phyloP scores from a whole-genome alignment of 768 basidiomycete genomes.

The Lentinula lateritia region DNA sequence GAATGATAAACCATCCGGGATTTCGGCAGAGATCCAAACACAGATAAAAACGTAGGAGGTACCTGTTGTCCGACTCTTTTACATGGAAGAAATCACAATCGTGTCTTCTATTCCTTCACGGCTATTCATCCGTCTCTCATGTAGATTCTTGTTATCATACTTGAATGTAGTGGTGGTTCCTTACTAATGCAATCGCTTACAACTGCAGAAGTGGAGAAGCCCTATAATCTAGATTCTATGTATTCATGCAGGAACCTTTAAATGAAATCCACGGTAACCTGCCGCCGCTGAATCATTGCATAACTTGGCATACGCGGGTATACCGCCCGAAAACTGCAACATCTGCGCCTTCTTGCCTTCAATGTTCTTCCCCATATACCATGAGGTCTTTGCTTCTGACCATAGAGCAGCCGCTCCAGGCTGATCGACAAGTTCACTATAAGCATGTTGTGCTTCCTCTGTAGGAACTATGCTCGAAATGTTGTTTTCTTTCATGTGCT shows the following conservation, averaged over 20 bases:
- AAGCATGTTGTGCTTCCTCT: background rate
- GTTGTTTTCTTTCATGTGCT: constrained; percentile 10
- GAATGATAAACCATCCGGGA: background rate
- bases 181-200: too few species aligned
- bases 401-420: background rate
- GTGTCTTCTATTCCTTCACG: too few species aligned
- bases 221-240: too few species aligned
- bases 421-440: background rate
- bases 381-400: constrained; percentile 6
- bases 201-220: too few species aligned
- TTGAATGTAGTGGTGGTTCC: too few species aligned
- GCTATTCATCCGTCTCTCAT: too few species aligned
- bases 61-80: too few species aligned
- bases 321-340: background rate
- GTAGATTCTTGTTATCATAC: too few species aligned
- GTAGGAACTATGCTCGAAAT: background rate
- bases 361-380: constrained; percentile 12
- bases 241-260: background rate
- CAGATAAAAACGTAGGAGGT: too few species aligned
- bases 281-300: background rate
- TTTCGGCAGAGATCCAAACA: too few species aligned
- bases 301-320: background rate
- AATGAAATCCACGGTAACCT: background rate
- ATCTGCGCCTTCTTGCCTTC: background rate
- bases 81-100: too few species aligned